Evolutionary conservation across 129 eudicot genomes (phyloP), one percentile per base, ranked within the genome.

Genomic region (Lactuca saligna): DNA sequence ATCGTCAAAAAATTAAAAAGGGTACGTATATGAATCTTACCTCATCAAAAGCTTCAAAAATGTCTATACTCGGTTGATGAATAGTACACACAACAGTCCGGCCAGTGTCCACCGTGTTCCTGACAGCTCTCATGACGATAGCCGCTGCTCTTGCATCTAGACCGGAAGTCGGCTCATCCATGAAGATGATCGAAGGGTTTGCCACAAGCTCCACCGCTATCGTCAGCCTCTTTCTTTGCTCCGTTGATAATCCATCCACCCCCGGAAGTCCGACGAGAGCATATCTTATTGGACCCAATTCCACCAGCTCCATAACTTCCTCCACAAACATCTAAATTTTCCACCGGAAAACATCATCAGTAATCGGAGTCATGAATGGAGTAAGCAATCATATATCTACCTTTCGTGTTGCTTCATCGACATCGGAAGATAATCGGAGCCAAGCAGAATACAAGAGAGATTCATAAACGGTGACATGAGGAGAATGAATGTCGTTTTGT

Each of bases 151-250:
- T 67, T 53, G 97, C 95, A 33, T 90, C 97, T 70, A 90, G 84
- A 55, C 97, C 97, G 9, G 97, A 87, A 0, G 95, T 90, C 25
- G 97, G 95, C 46, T 90, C 97, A n/a, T 90, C 97, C 97, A 90
- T 87, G 84, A 89, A 89, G 50, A 89, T 89, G 48, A 89, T 89
- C 3, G 94, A 89, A 33, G 96, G 96, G 46, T 89, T 87, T 11
- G 97, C 91, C 67, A 90, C 95, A 10, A 90, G 78, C 78, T 90
- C 97, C 0, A 90, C 97, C 2, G 89, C 95, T 63, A 90, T 87
- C 0, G 95, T 90, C 17, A 90, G 82, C 77, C 97, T 56, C 60
- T 90, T 90, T 68, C 97, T 83, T 65, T 90, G 97, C n/a, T 90
- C 95, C 1, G 95, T 87, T 66, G 97, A 87, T 41, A 90, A 68